A percentile compares a stretch with the other conserved stretches of the same genome.
These are phyloP conservation scores for Chionographis japonica DNA, from an alignment of 106 monocot species.

Conservation along the genomic window DNA sequence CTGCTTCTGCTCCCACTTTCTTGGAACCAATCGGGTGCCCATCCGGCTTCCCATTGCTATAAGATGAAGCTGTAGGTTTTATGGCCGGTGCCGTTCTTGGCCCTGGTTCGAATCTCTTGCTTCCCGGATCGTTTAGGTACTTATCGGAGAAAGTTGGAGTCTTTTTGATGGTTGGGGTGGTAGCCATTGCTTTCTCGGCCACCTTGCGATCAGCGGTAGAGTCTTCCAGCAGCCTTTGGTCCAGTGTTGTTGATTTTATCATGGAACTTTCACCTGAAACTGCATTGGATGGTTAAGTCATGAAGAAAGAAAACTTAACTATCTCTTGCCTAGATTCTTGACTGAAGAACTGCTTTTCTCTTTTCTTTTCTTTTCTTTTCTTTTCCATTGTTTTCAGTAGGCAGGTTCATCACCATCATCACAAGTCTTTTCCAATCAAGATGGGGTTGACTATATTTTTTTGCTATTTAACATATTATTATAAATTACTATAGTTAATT, in stretches of 20 bases:
- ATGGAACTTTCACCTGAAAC: slow-evolving; percentile 1
- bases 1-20: slow-evolving; percentile 17
- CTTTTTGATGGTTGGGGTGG: slow-evolving; percentile 8
- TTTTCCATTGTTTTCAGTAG: not conserved
- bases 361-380: not conserved
- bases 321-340: not conserved
- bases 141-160: slow-evolving; percentile 23
- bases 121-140: slow-evolving; percentile 8
- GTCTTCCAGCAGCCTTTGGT: not conserved
- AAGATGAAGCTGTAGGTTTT: slow-evolving; percentile 10
- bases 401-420: not conserved
- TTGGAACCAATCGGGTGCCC: not conserved
- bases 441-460: too few species aligned
- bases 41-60: not conserved
- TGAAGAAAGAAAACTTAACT: too few species aligned
- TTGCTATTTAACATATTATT: too few species aligned
- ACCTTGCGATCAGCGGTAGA: not conserved
- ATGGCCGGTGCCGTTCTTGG: not conserved
- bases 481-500: too few species aligned
- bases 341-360: not conserved
- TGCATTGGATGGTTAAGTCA: too few species aligned
- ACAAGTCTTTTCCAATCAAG: too few species aligned
- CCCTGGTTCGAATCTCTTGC: slow-evolving; percentile 5
- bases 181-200: slow-evolving; percentile 3
- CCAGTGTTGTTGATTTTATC: slow-evolving; percentile 5